Conservation (phyloP, 208 protist genomes). For the Angomonas deanei region DNA sequence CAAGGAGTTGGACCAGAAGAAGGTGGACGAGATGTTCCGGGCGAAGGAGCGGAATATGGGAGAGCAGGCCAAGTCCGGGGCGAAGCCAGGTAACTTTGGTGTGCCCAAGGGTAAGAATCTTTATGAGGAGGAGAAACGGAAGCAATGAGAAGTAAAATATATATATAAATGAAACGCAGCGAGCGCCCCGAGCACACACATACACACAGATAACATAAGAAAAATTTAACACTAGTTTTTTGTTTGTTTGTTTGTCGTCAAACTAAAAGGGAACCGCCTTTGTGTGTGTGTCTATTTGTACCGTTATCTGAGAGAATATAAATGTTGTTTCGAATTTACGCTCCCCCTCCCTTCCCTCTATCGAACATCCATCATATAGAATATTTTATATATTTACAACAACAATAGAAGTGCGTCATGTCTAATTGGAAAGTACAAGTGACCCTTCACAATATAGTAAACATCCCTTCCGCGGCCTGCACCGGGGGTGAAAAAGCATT, state of each 20-base stretch:
- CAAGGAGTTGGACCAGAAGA: slow-evolving; percentile 77
- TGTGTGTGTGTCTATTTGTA: too few species aligned
- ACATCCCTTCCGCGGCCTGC: slow-evolving; percentile 46
- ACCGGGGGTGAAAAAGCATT: slow-evolving; percentile 36
- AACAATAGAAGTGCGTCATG: slow-evolving; percentile 16
- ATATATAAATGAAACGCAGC: slow-evolving; percentile 2
- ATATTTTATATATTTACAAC: not conserved
- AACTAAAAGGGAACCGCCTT: too few species aligned
- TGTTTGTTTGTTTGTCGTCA: too few species aligned
- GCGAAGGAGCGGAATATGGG: slow-evolving; percentile 68
- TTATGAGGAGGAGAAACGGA: slow-evolving; percentile 34
- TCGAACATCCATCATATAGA: too few species aligned
- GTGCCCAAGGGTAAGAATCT: slow-evolving; percentile 63
- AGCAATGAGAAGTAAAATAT: slow-evolving; percentile 4
- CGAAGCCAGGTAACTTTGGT: slow-evolving; percentile 67
- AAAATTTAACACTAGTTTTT: too few species aligned
- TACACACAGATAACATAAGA: not conserved
- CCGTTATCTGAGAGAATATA: too few species aligned
- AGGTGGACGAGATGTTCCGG: slow-evolving; percentile 79
- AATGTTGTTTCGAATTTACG: too few species aligned
- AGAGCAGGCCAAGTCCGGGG: slow-evolving; percentile 43
- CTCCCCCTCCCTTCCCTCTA: too few species aligned
- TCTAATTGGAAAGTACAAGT: slow-evolving; percentile 39
- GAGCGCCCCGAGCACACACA: not conserved
- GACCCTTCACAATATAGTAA: slow-evolving; percentile 74